Base-by-base conservation (phyloP, 192 early-diverging fungal species). In the Oehlia diaphana region DNA sequence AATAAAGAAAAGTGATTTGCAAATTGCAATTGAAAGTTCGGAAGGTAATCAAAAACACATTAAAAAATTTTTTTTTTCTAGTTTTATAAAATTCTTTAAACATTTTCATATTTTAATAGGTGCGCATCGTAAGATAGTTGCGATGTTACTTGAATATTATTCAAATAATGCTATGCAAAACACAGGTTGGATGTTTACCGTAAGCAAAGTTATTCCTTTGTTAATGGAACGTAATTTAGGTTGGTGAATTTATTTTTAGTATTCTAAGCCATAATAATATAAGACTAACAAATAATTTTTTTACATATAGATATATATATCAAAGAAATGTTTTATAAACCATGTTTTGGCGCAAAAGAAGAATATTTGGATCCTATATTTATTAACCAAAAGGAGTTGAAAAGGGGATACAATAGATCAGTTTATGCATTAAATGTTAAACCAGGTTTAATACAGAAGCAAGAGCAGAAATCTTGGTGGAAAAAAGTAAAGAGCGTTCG, bases 91-190 rank as follows among this genome's bases (percentile, higher is more conserved):
- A 44, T 44, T 44, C 37, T 37, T 37, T 37, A 44, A 26, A 44
- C 42, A 9, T 2, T 26, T 26, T 26, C 1, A 44, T 9, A 47
- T 47, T 10, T 12, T 9, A 47, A 47, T 47, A 47, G 44, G 8
- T 13, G 28, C 7, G 13, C 8, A 65, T 13, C 64, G 28, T 28
- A 65, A 4, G 12, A 65, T 65, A 28, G 13, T 65, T 0, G 28
- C n/a, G 2, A 28, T 65, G n/a, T 65, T 65, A 12, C 64, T 65
- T 9, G 64, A 65, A 65, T 65, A 65, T 65, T 65, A 65, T 65
- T 65, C 64, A 13, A 65, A 65, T 65, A 23, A 65, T 65, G 26
- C 64, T 9, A 9, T 13, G 9, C 3, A 14, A 28, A 28, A 65
- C 2, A 31, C 53, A 1, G 16, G 64, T 23, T 65, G 64, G 64